These are phyloP conservation scores for Cordyceps cateniannulata DNA, from an alignment of 2,329 filamentous ascomycete genomes.

Conservation along the genomic window DNA sequence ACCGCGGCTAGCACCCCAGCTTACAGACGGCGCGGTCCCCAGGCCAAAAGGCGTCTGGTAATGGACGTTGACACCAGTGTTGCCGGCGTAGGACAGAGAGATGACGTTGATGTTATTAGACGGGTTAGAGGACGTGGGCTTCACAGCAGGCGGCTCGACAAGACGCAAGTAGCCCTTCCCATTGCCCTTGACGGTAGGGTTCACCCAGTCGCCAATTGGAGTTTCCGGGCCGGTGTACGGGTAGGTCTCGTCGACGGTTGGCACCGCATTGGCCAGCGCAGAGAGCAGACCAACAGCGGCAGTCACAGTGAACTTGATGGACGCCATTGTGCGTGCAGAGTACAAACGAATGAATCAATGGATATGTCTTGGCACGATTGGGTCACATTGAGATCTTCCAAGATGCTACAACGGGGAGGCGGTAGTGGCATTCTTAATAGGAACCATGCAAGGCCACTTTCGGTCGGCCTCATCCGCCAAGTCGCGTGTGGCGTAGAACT, in stretches of 20 bases:
- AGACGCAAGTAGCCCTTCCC: slow-evolving; percentile 45
- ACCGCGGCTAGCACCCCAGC: slow-evolving; percentile 33
- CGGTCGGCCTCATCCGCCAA: background rate
- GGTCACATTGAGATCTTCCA: background rate
- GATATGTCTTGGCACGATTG: background rate
- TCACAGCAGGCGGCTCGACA: slow-evolving; percentile 43
- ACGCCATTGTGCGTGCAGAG: background rate
- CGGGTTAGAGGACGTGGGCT: slow-evolving; percentile 33
- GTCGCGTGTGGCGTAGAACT: background rate
- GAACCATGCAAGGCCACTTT: background rate
- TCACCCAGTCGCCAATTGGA: slow-evolving; percentile 45
- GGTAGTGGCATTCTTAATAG: background rate
- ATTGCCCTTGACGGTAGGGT: slow-evolving; percentile 43
- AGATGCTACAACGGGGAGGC: background rate
- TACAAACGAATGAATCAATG: background rate
- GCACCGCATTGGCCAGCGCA: slow-evolving; percentile 10
- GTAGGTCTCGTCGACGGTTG: slow-evolving; percentile 33
- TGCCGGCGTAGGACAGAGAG: slow-evolving; percentile 38
- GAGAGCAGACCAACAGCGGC: slow-evolving; percentile 8
- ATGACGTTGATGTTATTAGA: slow-evolving; percentile 49
- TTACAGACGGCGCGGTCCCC: slow-evolving; percentile 34
- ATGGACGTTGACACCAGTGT: slow-evolving; percentile 42
- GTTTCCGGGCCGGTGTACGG: slow-evolving; percentile 42
- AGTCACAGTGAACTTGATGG: background rate
- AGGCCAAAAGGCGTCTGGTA: slow-evolving; percentile 48